phyloP scores from a whole-genome alignment of 306 rosid genomes.

The Vigna unguiculata region DNA sequence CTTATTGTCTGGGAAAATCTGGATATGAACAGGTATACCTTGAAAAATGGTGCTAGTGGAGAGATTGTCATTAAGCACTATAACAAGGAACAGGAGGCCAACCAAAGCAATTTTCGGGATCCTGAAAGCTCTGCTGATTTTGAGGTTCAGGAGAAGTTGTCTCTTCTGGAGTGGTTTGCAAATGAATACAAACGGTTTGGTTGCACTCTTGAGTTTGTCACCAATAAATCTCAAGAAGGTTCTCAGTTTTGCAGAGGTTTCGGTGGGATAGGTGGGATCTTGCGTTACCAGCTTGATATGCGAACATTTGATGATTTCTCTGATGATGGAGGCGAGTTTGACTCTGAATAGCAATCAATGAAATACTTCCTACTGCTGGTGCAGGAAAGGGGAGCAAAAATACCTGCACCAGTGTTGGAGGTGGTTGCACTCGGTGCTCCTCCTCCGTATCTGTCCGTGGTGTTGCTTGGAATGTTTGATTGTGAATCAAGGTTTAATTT shows the following conservation, averaged over 20 bases:
- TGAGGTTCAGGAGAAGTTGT: constrained; percentile 84
- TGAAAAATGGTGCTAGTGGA: constrained; percentile 62
- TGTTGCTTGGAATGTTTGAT: constrained; percentile 35
- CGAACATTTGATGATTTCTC: constrained; percentile 84
- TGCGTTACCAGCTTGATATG: constrained; percentile 95
- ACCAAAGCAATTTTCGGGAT: constrained; percentile 75
- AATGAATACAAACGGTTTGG: constrained; percentile 82
- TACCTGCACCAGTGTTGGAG: constrained; percentile 55
- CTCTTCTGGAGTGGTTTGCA: constrained; percentile 94
- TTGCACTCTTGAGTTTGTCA: constrained; percentile 86
- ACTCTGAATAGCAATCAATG: constrained; percentile 68
- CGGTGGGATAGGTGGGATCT: constrained; percentile 92
- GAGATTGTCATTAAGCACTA: constrained; percentile 72
- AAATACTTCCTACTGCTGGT: constrained; percentile 52
- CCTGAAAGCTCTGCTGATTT: constrained; percentile 53
- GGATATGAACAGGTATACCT: constrained; percentile 73
- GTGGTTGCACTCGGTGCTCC: constrained; percentile 44
- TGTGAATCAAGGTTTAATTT: constrained; percentile 43
- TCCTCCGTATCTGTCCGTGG: constrained; percentile 19
- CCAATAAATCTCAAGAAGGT: constrained; percentile 94
- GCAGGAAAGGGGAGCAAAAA: constrained; percentile 54
- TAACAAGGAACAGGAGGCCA: constrained; percentile 81
- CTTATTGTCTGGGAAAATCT: constrained; percentile 95
- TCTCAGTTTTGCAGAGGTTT: constrained; percentile 95
- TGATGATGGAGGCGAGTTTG: constrained; percentile 61